Percentiles rank a stretch among this genome's conserved stretches.
Evolutionary conservation across 495 filamentous ascomycete species (phyloP).

Genomic region (Thozetella sp.): DNA sequence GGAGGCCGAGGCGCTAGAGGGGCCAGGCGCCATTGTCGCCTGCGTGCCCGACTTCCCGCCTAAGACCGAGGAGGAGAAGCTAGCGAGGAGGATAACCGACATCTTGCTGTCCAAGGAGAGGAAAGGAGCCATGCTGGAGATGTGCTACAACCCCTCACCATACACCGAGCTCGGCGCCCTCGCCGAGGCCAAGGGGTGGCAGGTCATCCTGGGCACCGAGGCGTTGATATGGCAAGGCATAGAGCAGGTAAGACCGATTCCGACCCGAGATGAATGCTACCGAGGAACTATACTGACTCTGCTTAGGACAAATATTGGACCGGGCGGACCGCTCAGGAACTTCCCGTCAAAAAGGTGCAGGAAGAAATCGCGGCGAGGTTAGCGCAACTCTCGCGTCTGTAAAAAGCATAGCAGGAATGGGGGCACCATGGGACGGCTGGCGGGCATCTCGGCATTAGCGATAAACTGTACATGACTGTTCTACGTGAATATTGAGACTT

Average conservation of each 20-base stretch:
- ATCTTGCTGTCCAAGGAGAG: conserved; percentile 48
- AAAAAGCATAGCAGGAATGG: background rate
- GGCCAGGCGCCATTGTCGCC: conserved; percentile 62
- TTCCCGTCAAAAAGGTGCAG: conserved; percentile 57
- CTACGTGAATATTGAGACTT: too few species aligned
- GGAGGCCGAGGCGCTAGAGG: conserved; percentile 56
- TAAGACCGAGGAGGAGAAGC: conserved; percentile 57
- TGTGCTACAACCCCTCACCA: conserved; percentile 77
- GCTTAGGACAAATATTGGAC: conserved; percentile 61
- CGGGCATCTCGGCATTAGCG: too few species aligned
- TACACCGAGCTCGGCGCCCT: conserved; percentile 64
- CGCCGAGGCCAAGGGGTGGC: conserved; percentile 61
- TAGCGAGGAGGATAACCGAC: conserved; percentile 56
- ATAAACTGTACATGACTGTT: too few species aligned
- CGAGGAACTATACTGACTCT: background rate
- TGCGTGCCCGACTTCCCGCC: conserved; percentile 74
- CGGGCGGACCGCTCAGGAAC: conserved; percentile 48
- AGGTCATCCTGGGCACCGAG: conserved; percentile 70
- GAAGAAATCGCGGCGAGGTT: conserved; percentile 44
- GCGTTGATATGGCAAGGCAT: conserved; percentile 77
- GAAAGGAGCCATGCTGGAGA: conserved; percentile 73
- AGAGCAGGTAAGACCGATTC: conserved; percentile 50
- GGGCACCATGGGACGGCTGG: background rate
- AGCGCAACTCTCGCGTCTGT: conserved; percentile 18
- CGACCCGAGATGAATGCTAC: background rate